Evolutionary conservation across 768 basidiomycete species (phyloP).

Genomic region (Tricholoma flavovirens): DNA sequence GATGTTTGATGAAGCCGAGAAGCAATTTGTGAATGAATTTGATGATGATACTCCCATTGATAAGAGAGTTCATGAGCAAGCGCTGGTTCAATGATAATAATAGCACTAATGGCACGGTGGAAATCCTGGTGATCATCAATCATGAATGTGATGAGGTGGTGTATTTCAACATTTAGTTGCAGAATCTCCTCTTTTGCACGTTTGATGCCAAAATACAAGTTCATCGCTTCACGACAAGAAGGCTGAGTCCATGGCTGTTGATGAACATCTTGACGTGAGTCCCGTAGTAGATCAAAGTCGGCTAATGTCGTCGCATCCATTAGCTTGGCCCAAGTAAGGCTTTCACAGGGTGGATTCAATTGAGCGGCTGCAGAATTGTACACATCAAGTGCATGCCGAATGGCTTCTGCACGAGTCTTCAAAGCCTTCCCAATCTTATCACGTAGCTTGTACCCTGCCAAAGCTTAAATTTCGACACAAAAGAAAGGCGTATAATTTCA

Average conservation of each 20-base stretch:
- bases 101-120: background rate
- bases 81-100: background rate
- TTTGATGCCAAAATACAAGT: background rate
- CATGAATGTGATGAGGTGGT: background rate
- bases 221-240: background rate
- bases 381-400: slow-evolving; percentile 21
- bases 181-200: background rate
- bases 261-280: background rate
- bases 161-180: background rate
- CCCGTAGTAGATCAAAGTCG: slow-evolving; percentile 1
- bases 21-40: background rate
- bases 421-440: slow-evolving; percentile 29
- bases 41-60: background rate
- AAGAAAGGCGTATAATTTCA: background rate
- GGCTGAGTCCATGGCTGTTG: slow-evolving; percentile 2
- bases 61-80: background rate
- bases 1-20: background rate
- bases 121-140: background rate
- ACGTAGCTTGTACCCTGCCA: slow-evolving; percentile 28
- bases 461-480: slow-evolving; percentile 1
- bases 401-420: slow-evolving; percentile 23
- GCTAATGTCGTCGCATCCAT: background rate
- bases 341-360: background rate
- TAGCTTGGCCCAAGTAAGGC: background rate
- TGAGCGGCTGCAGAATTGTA: slow-evolving; percentile 26